Evolutionary conservation across 2,329 filamentous ascomycete species (phyloP), one percentile per base, ranked within the genome.

Genomic region (Monilinia aucupariae): DNA sequence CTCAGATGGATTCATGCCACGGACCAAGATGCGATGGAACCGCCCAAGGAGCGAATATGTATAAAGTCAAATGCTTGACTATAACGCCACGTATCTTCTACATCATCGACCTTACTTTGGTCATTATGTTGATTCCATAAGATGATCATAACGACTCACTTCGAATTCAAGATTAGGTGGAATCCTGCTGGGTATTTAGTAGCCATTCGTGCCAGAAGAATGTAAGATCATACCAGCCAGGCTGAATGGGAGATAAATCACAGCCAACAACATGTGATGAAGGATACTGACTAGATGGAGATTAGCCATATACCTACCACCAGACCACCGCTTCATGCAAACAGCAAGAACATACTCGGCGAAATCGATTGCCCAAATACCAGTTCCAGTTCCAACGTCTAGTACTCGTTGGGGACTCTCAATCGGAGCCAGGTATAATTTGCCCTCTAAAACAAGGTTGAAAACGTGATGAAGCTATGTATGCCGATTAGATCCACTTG

Each of bases 1-100:
- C 27, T 9, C 22, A 9, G 5, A 34, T 25, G 4, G 6, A 17
- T 4, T 47, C 13, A 12, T 58, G 43, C n/a, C 22, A 75, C 77
- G 73, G 1, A 72, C 69, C 59, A 78, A 76, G 61, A 78, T 75
- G 58, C 70, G 77, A 37, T 63, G 49, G 65, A 75, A 73, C 32
- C 58, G 25, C 45, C 58, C 20, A 60, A 25, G 17, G 68, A 68
- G 43, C 61, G 61, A 22, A 55, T 55, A 30, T 63, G 61, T 45
- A 63, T 59, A 15, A 59, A 63, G 25, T 63, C 61, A 27, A 63
- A 63, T 30, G 39, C 39, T 12, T 68, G 58, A 10, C 59, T 56
- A 22, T 71, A 63, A 45, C 69, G 68, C 64, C 71, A 71, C 63
- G 69, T 71, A 43, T 74, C 71, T 60, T 71, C 69, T 9, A 72